These are phyloP conservation scores for Saturnispora diversa DNA, from an alignment of 805 yeast genomes.

Conservation along the genomic window DNA sequence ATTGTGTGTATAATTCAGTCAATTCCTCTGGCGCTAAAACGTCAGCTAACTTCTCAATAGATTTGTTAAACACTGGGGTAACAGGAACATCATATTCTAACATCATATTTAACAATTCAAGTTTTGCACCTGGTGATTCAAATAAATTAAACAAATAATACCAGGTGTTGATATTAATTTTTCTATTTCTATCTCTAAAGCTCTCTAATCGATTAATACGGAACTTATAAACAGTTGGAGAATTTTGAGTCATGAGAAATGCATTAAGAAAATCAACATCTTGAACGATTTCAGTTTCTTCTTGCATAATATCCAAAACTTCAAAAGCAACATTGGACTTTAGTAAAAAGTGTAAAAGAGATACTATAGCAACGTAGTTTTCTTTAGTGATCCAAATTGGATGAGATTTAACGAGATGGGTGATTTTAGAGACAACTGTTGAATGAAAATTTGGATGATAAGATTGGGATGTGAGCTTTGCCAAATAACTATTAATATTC, in stretches of 20 bases:
- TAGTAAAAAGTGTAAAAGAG: conserved; percentile 18
- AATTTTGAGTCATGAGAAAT: conserved; percentile 16
- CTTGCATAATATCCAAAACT: conserved; percentile 19
- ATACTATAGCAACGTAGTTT: conserved; percentile 15
- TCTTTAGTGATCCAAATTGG: conserved; percentile 19
- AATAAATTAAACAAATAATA: conserved; percentile 22
- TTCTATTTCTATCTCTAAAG: conserved; percentile 11
- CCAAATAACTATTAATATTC: conserved; percentile 17
- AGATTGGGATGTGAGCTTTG: conserved; percentile 16
- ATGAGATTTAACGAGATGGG: conserved; percentile 12
- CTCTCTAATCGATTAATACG: conserved; percentile 19
- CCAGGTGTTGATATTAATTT: conserved; percentile 26
- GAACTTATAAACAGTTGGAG: conserved; percentile 15
- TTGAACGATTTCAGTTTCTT: conserved; percentile 15
- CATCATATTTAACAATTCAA: conserved; percentile 21
- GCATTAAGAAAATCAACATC: conserved; percentile 27
- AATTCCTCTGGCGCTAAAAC: conserved; percentile 15
- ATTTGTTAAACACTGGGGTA: conserved; percentile 21
- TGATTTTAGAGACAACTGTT: conserved; percentile 15
- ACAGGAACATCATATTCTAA: conserved; percentile 16
- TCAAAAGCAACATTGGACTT: conserved; percentile 16
- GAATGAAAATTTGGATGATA: conserved; percentile 14
- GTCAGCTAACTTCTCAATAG: conserved; percentile 15
- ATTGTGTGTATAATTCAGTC: conserved; percentile 12
- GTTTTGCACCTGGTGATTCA: conserved; percentile 14